Evolutionary conservation across 768 basidiomycete species (phyloP), one percentile per base, ranked within the genome.

Genomic region (Pisolithus tinctorius): DNA sequence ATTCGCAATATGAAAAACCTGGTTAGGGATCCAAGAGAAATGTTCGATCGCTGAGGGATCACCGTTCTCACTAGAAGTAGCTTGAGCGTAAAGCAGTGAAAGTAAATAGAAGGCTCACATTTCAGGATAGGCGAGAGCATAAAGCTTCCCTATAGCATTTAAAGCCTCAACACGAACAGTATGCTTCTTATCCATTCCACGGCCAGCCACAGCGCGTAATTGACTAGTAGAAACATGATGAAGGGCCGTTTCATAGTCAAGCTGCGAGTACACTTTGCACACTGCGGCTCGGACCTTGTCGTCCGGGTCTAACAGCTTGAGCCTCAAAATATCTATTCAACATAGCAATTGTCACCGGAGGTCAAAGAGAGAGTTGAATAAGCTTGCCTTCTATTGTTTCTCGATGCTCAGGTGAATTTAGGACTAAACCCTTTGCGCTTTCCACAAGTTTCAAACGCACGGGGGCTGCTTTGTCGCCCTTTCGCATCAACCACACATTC

Each of bases 21-120:
- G 72, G 26, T 84, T 76, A 0, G 96, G 93, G 54, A 99, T 97
- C 96, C 96, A 99, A 0, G 81, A 82, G 61, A 98, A 97, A 43
- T 94, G 88, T 14, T 71, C 60, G 29, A 85, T 75, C 2, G 92
- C 92, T 1, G 79, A 72, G 2, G 76, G 68, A 49, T 93, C 89
- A 38, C 83, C 81, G 53, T 83, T 84, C 64, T 95, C 93, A 55
- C 95, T 98, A 45, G 4, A 26, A 34, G 20, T 17, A 9, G 16
- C 4, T 34, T 60, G 17, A 58, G 53, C 17, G 47, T 20, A 40
- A n/a, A 31, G 50, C 6, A 4, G 11, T n/a, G 10, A 20, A 17
- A n/a, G 30, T 45, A 26, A 26, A 14, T 42, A 44, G 44, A 45
- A 13, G 31, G 47, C 89, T 52, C 57, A 96, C 93, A 99, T 93